Evolutionary conservation across 2,329 filamentous ascomycete species (phyloP).

Genomic region (Sphaerulina populicola): DNA sequence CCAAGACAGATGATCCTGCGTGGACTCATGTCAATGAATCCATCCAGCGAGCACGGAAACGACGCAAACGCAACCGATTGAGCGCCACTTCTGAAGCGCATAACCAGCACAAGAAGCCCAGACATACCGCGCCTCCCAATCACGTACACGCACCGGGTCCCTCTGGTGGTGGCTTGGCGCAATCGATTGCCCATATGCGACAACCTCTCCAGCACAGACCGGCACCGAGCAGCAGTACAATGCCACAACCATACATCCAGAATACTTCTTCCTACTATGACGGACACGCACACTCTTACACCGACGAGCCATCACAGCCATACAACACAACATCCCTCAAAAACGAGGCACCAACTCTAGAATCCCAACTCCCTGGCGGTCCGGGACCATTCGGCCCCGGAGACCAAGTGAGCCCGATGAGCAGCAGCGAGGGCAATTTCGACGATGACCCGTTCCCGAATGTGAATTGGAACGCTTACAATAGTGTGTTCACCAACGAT

Average conservation of each 20-base stretch:
- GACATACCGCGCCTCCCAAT: constrained; percentile 2
- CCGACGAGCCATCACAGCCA: background rate
- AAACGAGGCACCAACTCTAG: background rate
- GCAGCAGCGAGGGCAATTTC: background rate
- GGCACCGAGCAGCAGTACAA: background rate
- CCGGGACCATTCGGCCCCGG: background rate
- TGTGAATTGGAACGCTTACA: constrained; percentile 17
- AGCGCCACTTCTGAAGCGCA: background rate
- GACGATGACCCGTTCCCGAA: constrained; percentile 8
- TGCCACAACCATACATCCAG: background rate
- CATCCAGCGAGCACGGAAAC: constrained; percentile 21
- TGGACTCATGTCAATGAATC: constrained; percentile 27
- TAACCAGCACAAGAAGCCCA: constrained; percentile 3
- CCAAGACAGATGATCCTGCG: constrained; percentile 21
- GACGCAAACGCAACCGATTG: constrained; percentile 8
- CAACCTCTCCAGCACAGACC: constrained; percentile 8
- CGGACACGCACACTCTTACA: background rate
- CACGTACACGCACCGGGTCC: background rate
- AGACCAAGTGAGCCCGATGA: constrained; percentile 6
- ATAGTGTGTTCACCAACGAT: constrained; percentile 16
- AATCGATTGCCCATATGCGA: background rate
- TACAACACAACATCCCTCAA: background rate
- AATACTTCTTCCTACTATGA: background rate
- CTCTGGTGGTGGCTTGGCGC: background rate
- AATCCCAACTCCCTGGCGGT: constrained; percentile 4